These are phyloP conservation scores for Knufia petricola DNA, from an alignment of 2,329 filamentous ascomycete species.

Conservation along the genomic window DNA sequence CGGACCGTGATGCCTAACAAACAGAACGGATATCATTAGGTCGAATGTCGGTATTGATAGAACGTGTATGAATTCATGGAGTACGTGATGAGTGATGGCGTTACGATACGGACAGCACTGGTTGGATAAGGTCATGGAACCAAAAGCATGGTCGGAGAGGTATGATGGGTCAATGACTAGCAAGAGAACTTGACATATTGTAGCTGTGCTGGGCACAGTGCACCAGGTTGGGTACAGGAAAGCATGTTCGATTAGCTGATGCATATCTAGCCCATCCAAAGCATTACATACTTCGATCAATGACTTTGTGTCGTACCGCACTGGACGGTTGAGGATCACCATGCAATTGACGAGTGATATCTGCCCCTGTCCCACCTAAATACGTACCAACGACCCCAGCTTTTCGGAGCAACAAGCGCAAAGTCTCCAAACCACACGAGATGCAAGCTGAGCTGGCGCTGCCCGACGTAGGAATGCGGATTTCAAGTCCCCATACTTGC, in stretches of 20 bases:
- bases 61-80: not conserved
- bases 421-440: too few species aligned
- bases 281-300: too few species aligned
- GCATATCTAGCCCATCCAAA: not conserved
- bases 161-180: not conserved
- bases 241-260: not conserved
- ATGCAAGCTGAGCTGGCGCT: too few species aligned
- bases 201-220: not conserved
- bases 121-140: not conserved
- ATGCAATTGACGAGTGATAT: too few species aligned
- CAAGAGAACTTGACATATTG: not conserved
- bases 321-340: too few species aligned
- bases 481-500: too few species aligned
- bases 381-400: too few species aligned
- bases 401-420: too few species aligned
- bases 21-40: constrained; percentile 32
- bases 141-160: not conserved
- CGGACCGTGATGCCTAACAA: constrained; percentile 23
- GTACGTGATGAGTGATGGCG: not conserved
- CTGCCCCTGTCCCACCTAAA: too few species aligned
- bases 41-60: not conserved
- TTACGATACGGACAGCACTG: not conserved
- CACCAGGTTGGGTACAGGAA: not conserved
- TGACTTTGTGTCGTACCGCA: too few species aligned
- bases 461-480: too few species aligned